phyloP scores from a whole-genome alignment of 352 stramenopile species.

The Globisporangium apiculatum region DNA sequence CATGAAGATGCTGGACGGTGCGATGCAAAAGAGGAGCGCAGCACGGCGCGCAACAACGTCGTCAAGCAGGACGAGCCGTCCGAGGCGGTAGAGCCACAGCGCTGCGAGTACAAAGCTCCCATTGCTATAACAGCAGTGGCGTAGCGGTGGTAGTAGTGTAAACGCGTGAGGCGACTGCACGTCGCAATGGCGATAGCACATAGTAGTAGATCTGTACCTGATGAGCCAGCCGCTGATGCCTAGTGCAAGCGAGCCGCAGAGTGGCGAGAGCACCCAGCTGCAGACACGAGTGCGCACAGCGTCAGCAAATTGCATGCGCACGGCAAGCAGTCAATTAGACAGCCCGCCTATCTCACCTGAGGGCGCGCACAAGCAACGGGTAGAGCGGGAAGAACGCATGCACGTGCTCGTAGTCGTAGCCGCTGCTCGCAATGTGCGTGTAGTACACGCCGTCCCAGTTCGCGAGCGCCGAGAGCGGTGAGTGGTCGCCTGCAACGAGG shows the following conservation, averaged over 20 bases:
- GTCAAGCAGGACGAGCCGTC: slow-evolving; percentile 41
- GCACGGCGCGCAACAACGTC: slow-evolving; percentile 47
- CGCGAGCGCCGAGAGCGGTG: slow-evolving; percentile 34
- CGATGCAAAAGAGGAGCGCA: slow-evolving; percentile 70
- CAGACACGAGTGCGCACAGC: not conserved
- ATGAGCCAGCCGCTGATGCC: slow-evolving; percentile 48
- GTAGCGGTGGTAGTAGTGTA: not conserved
- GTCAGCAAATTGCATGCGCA: not conserved
- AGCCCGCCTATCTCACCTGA: slow-evolving; percentile 7
- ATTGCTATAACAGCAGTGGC: slow-evolving; percentile 31
- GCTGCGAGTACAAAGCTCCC: slow-evolving; percentile 62
- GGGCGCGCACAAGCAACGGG: slow-evolving; percentile 38
- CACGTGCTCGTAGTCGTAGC: slow-evolving; percentile 84
- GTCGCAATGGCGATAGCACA: no score
- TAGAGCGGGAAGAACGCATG: slow-evolving; percentile 85
- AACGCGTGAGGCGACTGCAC: no score
- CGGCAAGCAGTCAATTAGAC: not conserved
- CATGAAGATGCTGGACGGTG: slow-evolving; percentile 81
- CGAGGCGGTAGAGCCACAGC: slow-evolving; percentile 63
- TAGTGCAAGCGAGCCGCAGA: slow-evolving; percentile 14
- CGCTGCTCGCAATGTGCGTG: slow-evolving; percentile 51
- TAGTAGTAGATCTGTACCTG: slow-evolving; percentile 13
- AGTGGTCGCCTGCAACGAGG: slow-evolving; percentile 14
- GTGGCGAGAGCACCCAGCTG: slow-evolving; percentile 16
- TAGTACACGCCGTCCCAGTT: slow-evolving; percentile 88